Evolutionary conservation across 2,329 filamentous ascomycete species (phyloP).

Genomic region (Diaporthe vexans): DNA sequence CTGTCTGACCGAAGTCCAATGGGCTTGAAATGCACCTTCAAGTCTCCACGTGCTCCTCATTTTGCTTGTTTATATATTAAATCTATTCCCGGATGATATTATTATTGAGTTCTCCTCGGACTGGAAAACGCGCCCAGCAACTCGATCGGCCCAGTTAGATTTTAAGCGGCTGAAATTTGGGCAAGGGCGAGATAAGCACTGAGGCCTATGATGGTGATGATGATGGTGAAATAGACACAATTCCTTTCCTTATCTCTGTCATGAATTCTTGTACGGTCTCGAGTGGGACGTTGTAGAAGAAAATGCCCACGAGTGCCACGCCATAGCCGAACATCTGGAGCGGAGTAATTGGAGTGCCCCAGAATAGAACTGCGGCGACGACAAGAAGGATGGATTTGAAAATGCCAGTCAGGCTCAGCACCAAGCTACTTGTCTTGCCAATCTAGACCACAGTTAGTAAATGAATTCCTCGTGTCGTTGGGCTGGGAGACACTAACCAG

Average conservation of each 20-base stretch:
- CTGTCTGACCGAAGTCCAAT: too few species aligned
- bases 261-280: constrained; percentile 47
- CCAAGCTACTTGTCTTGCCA: constrained; percentile 87
- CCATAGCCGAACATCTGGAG: constrained; percentile 85
- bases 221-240: constrained; percentile 8
- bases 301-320: constrained; percentile 71
- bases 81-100: background rate
- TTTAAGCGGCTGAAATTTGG: background rate
- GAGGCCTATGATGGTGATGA: background rate
- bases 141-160: background rate
- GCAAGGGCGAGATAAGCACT: background rate
- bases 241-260: background rate
- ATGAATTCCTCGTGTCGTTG: background rate
- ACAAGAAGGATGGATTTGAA: constrained; percentile 91
- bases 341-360: constrained; percentile 77
- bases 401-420: constrained; percentile 88
- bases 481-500: constrained; percentile 69
- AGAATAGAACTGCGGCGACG: constrained; percentile 81
- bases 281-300: constrained; percentile 63
- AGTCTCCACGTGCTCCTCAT: too few species aligned
- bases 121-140: too few species aligned
- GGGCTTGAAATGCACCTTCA: background rate
- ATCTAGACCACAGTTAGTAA: constrained; percentile 68
- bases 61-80: background rate
- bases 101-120: too few species aligned